Conservation (phyloP, 2,329 filamentous ascomycete species). For the Helotiales sp. region DNA sequence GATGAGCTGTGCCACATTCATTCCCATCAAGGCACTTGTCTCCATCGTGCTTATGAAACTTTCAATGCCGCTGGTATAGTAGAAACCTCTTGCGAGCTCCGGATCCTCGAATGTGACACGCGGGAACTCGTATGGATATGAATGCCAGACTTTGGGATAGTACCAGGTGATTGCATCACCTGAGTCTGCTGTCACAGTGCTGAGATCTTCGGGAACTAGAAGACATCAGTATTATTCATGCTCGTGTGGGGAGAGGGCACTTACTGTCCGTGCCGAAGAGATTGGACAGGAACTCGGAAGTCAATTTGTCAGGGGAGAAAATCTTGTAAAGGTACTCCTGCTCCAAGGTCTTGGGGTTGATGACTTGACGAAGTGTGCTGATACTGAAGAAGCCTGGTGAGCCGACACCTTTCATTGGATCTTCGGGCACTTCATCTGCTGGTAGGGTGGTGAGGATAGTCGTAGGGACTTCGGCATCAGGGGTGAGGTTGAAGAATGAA, state of each 20-base stretch:
- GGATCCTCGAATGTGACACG: constrained; percentile 86
- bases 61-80: constrained; percentile 80
- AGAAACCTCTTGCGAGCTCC: constrained; percentile 68
- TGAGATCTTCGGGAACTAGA: constrained; percentile 37
- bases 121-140: constrained; percentile 85
- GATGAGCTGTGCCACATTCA: constrained; percentile 77
- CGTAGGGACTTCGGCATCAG: constrained; percentile 66
- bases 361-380: constrained; percentile 69
- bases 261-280: constrained; percentile 51
- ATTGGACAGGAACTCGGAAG: constrained; percentile 56
- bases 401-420: constrained; percentile 65
- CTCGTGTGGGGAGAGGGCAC: constrained; percentile 22
- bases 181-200: constrained; percentile 29
- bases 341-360: constrained; percentile 61
- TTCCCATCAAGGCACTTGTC: constrained; percentile 89
- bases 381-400: constrained; percentile 84
- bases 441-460: constrained; percentile 84
- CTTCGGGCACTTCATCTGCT: constrained; percentile 52
- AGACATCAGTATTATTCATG: constrained; percentile 37
- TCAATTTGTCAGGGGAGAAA: constrained; percentile 62
- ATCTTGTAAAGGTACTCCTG: constrained; percentile 69
- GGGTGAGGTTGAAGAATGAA: constrained; percentile 70
- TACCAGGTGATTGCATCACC: constrained; percentile 76
- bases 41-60: constrained; percentile 98
- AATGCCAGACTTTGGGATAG: constrained; percentile 76